Conservation (phyloP, 352 stramenopile species). For the Aphanomyces cochlioides region DNA sequence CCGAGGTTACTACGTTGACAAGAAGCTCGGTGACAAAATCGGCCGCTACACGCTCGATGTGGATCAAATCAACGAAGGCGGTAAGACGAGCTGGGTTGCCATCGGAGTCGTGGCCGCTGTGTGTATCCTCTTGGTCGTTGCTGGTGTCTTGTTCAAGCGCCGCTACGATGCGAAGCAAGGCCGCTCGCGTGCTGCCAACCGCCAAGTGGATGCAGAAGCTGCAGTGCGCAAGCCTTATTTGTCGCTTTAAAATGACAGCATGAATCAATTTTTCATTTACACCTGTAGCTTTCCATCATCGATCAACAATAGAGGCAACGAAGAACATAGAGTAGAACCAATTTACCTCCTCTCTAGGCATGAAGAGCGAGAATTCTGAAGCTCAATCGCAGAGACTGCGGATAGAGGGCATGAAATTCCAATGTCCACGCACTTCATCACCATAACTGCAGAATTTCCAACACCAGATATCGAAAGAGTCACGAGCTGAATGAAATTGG, state of each 20-base stretch:
- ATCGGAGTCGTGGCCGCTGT: conserved; percentile 1
- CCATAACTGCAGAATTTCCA: too few species aligned
- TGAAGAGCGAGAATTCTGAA: too few species aligned
- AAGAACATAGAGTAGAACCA: too few species aligned
- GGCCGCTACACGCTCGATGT: conserved; percentile 11
- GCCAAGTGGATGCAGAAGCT: conserved; percentile 17
- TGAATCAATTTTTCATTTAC: too few species aligned
- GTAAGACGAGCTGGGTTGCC: conserved; percentile 11
- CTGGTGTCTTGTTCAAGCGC: conserved; percentile 17
- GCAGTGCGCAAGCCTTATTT: conserved; percentile 22
- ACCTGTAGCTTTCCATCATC: too few species aligned
- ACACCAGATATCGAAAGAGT: too few species aligned
- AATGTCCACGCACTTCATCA: too few species aligned
- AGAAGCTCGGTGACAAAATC: conserved; percentile 11
- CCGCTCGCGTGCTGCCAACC: neutral
- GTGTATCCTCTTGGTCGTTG: conserved; percentile 12
- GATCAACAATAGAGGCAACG: too few species aligned
- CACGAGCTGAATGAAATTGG: too few species aligned
- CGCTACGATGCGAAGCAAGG: conserved; percentile 27
- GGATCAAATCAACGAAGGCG: conserved; percentile 1
- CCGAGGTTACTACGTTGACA: conserved; percentile 62
- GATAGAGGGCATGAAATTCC: too few species aligned
- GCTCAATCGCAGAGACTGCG: too few species aligned
- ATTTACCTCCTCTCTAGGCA: too few species aligned
- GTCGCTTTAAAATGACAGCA: conserved; percentile 11